Evolutionary conservation across 2,329 filamentous ascomycete genomes (phyloP), one percentile per base, ranked within the genome.

Genomic region (Graphium sp.): DNA sequence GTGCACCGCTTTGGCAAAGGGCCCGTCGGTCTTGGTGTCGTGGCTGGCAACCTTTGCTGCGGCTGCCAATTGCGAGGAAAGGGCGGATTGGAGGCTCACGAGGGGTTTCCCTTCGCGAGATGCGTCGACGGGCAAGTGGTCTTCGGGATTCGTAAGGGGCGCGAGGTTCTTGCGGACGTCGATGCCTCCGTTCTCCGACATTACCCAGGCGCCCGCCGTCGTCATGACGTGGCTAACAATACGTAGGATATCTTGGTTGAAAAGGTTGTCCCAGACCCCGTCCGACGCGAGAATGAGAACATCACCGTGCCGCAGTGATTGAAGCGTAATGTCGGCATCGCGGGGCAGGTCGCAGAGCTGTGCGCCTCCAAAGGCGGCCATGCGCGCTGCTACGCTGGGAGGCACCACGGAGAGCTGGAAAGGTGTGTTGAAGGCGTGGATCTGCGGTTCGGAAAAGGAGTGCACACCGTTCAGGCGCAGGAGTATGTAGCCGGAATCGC

Each of bases 371-470:
- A 93, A 95, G 17, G 82, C 70, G 9, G 74, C 71, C 41, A 84
- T 77, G 42, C 89, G 80, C 14, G 73, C 69, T 32, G 83, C 66
- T 53, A 93, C 75, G 40, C 68, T 71, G 4, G 77, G 69, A 1
- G 89, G 87, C 6, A 94, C 75, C 30, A 93, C 74, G 30, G 83
- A 87, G 22, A 98, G 67, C 50, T 98, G 89, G 46, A 81, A 98
- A 0, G 89, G 89, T 0, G 89, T 95, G 52, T 98, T 98, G 65
- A 98, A 98, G 24, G 77, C 84, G 50, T 98, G 89, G 1, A 84
- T 94, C 52, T 98, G 89, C 15, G 83, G 78, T 26, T 74, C 68
- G 2, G 84, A 92, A 45, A 74, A 76, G 32, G 77, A 69, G 48
- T 89, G 77, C 18, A 98, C 80, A 10, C 79, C 82, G 39, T 87